Evolutionary conservation across 2,329 filamentous ascomycete species (phyloP), one percentile per base, ranked within the genome.

Genomic region (Fusarium sp.): DNA sequence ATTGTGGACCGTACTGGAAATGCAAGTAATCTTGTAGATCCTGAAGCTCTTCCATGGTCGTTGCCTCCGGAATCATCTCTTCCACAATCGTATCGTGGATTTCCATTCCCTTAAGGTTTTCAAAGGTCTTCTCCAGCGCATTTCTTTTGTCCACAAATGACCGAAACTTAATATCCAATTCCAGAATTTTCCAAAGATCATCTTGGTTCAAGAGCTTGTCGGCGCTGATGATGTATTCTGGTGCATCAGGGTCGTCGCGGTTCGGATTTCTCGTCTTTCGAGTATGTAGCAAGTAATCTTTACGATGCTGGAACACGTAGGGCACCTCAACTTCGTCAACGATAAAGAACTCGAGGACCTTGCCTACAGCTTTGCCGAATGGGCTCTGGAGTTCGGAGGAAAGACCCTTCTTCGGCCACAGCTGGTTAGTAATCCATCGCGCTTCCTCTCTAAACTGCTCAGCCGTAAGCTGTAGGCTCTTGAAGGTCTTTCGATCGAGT

Each of bases 221-320:
- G 2, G 94, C 94, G 62, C 84, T 86, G 58, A 95, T 88, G 57
- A 90, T 89, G 75, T 90, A 92, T 60, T 93, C 89, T 3, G 90
- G 89, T 2, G 86, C 89, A 72, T 93, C 89, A 10, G 87, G 86
- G 68, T 95, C 90, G 58, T 90, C 85, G 17, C 86, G 84, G 28
- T 84, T 79, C 75, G 89, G 77, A 82, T 89, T 85, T 55, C 84
- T 81, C 8, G 87, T 85, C 75, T 92, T 94, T 69, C 90, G 90
- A 24, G 92, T 92, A 75, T 98, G 93, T 57, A 99, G 96, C 43
- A 99, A 86, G 76, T 98, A 99, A 78, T 99, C 96, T 79, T 97
- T 97, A 64, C 96, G 93, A 76, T 99, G 96, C 78, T 97, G 95
- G 79, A 97, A 97, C 71, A 99, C 96, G 78, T 97, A 99, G 0